Conservation (phyloP, 805 yeast genomes). For the Alloascoidea hylecoeti region DNA sequence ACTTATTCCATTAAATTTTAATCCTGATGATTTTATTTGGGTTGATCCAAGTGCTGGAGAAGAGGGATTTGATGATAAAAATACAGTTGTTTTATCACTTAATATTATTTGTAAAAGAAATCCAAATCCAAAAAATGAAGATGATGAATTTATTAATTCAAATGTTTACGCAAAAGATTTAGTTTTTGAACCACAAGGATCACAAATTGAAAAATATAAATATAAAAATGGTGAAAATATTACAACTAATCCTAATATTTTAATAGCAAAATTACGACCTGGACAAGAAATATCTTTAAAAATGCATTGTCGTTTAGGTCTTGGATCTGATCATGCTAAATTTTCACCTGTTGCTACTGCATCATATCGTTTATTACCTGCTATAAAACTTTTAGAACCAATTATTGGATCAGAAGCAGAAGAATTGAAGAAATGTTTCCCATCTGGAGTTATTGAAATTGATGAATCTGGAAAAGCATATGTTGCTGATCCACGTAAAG, state of each 20-base stretch:
- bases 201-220: slow-evolving; percentile 61
- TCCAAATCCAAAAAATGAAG: slow-evolving; percentile 80
- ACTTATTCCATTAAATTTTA: slow-evolving; percentile 75
- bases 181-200: slow-evolving; percentile 85
- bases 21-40: slow-evolving; percentile 85
- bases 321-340: slow-evolving; percentile 94
- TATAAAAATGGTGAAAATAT: slow-evolving; percentile 51
- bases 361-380: slow-evolving; percentile 85
- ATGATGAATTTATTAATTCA: slow-evolving; percentile 69
- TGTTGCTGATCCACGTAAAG: slow-evolving; percentile 84
- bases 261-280: slow-evolving; percentile 87
- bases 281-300: slow-evolving; percentile 90
- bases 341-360: slow-evolving; percentile 97
- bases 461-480: slow-evolving; percentile 53
- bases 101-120: slow-evolving; percentile 77
- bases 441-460: slow-evolving; percentile 82
- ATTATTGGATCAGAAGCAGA: slow-evolving; percentile 65
- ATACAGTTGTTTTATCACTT: slow-evolving; percentile 74
- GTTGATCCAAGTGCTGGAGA: slow-evolving; percentile 52
- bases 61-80: slow-evolving; percentile 69
- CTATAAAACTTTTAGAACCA: slow-evolving; percentile 60
- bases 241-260: slow-evolving; percentile 68
- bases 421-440: slow-evolving; percentile 81
- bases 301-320: slow-evolving; percentile 83
- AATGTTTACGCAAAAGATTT: slow-evolving; percentile 83